Conservation (phyloP, 176 grass and related monocot genomes). For the Guadua angustifolia region DNA sequence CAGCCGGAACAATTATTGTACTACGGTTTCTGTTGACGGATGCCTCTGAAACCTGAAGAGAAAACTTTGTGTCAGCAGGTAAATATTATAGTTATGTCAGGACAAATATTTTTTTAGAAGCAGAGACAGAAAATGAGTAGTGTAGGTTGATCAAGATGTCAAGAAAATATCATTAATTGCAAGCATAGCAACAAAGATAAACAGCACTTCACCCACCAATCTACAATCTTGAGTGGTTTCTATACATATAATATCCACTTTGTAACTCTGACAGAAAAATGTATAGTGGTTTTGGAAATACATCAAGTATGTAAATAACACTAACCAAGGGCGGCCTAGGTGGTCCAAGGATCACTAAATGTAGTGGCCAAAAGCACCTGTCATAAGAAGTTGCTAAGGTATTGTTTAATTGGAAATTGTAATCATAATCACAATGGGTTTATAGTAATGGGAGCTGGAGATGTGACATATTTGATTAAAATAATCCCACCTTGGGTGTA, state of each 20-base stretch:
- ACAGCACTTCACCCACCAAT: not conserved
- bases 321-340: not conserved
- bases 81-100: not conserved
- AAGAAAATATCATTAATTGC: not conserved
- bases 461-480: constrained; percentile 6
- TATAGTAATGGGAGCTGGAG: not conserved
- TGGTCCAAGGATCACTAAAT: not conserved
- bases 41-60: constrained; percentile 82
- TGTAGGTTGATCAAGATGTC: too few species aligned
- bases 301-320: not conserved
- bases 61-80: constrained; percentile 18
- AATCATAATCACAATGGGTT: not conserved
- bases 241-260: constrained; percentile 26
- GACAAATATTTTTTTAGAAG: too few species aligned
- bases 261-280: not conserved
- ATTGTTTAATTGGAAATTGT: constrained; percentile 5
- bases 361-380: not conserved
- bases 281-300: not conserved
- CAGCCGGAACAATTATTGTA: constrained; percentile 93
- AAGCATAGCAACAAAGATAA: constrained; percentile 2
- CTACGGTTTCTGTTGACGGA: constrained; percentile 97
- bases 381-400: not conserved
- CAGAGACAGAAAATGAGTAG: too few species aligned
- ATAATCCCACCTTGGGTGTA: not conserved
- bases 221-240: not conserved